Conservation (phyloP, 306 rosid genomes). For the Sechiopsis laciniata region DNA sequence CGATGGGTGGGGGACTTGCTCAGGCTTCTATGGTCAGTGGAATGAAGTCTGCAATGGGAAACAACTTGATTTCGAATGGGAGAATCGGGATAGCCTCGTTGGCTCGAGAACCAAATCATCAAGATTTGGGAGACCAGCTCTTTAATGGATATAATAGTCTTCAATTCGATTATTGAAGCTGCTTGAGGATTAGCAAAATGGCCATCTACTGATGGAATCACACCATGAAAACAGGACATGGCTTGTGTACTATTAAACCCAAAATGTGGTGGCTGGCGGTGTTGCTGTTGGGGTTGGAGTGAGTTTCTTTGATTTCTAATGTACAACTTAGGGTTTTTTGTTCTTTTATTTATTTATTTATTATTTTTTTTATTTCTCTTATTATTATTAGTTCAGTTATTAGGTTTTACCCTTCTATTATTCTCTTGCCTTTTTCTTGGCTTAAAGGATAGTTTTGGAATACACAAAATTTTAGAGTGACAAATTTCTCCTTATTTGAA, state of each 20-base stretch:
- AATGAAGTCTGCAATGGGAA: constrained; percentile 61
- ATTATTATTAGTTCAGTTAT: neutral
- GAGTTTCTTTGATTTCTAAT: constrained; percentile 36
- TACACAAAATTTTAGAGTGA: constrained; percentile 1
- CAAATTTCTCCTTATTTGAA: neutral
- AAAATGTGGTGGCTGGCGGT: constrained; percentile 59
- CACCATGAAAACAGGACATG: constrained; percentile 13
- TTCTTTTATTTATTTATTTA: neutral
- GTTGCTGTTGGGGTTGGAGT: constrained; percentile 14
- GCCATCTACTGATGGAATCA: neutral
- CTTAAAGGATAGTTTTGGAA: neutral
- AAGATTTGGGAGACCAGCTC: constrained; percentile 71
- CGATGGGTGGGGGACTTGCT: constrained; percentile 48
- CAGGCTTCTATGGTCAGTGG: constrained; percentile 73
- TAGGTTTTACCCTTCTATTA: constrained; percentile 7
- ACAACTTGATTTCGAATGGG: constrained; percentile 67
- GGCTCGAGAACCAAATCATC: constrained; percentile 65
- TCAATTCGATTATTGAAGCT: constrained; percentile 53
- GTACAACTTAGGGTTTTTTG: constrained; percentile 36
- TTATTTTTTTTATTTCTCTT: neutral
- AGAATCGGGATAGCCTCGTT: constrained; percentile 72
- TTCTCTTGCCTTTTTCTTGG: neutral
- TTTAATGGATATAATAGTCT: constrained; percentile 69
- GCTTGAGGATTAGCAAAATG: neutral
- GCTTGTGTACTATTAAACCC: constrained; percentile 22